Conservation (phyloP, 2,329 filamentous ascomycete genomes). For the Talaromyces albobiverticillius region DNA sequence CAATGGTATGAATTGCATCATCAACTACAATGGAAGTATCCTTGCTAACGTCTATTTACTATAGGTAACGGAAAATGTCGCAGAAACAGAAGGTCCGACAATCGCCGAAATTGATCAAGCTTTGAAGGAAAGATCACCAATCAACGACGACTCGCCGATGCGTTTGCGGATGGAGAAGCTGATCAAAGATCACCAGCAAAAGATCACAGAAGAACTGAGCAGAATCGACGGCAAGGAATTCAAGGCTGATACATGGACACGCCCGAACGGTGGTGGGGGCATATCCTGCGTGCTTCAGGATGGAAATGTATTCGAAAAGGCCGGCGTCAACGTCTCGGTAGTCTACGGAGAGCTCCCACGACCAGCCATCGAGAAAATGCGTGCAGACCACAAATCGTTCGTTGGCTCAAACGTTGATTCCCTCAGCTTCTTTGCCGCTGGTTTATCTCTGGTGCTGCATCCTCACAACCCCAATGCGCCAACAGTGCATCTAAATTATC, state of each 20-base stretch:
- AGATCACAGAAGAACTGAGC: constrained; percentile 80
- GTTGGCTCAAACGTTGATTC: constrained; percentile 72
- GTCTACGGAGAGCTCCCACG: constrained; percentile 90
- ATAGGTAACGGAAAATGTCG: constrained; percentile 36
- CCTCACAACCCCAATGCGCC: constrained; percentile 95
- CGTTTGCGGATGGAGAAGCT: constrained; percentile 95
- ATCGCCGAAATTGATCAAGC: constrained; percentile 84
- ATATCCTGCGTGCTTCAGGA: constrained; percentile 94
- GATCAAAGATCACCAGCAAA: constrained; percentile 86
- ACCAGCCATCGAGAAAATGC: constrained; percentile 87
- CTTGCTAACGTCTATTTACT: not conserved
- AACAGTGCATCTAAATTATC: constrained; percentile 96
- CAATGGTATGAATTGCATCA: constrained; percentile 41
- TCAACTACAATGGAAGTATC: not conserved
- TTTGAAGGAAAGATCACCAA: constrained; percentile 71
- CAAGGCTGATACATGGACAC: constrained; percentile 78
- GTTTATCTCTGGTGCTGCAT: constrained; percentile 88
- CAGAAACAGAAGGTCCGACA: constrained; percentile 49
- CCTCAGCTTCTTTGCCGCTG: constrained; percentile 92
- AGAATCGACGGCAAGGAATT: constrained; percentile 81
- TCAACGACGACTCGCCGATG: constrained; percentile 83
- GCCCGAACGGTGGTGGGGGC: constrained; percentile 85
- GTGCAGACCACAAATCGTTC: constrained; percentile 89
- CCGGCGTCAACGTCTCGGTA: constrained; percentile 89
- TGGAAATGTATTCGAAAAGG: constrained; percentile 96